A percentile compares a stretch with the other conserved stretches of the same genome.
Conservation (phyloP, 1,139 yeast species). For the Hyphopichia burtonii region DNA sequence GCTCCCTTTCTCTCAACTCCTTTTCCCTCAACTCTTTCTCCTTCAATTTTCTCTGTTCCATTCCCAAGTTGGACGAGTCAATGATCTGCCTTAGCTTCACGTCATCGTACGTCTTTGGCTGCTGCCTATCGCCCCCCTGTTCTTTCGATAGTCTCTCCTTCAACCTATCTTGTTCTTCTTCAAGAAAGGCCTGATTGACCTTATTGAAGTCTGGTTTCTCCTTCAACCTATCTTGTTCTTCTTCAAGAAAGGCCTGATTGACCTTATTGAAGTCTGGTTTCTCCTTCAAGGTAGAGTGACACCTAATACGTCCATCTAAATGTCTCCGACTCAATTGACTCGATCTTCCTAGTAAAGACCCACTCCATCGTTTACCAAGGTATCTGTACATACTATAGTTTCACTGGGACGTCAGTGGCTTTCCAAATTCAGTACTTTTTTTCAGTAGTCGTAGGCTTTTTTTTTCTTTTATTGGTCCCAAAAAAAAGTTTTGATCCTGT, state of each 20-base stretch:
- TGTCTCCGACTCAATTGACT: too few relatives aligned
- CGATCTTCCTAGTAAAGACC: too few relatives aligned
- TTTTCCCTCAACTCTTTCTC: constrained; percentile 2
- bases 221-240: not conserved
- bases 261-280: too few relatives aligned
- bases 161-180: not conserved
- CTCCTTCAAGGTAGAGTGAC: not conserved
- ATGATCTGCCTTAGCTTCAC: constrained; percentile 13
- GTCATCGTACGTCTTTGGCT: not conserved
- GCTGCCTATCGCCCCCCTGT: not conserved
- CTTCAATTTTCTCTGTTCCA: constrained; percentile 8
- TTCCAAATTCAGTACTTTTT: too few relatives aligned
- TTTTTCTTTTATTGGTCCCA: too few relatives aligned
- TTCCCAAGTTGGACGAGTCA: constrained; percentile 23
- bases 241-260: not conserved
- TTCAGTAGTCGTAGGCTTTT: too few relatives aligned
- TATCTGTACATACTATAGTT: too few relatives aligned
- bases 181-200: not conserved
- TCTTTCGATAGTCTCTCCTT: not conserved
- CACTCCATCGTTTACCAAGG: too few relatives aligned
- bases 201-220: not conserved
- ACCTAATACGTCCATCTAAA: not conserved
- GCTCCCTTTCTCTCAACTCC: not conserved
- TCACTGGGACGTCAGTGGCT: too few relatives aligned
- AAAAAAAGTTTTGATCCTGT: too few relatives aligned